Evolutionary conservation across 2,329 filamentous ascomycete species (phyloP), one percentile per base, ranked within the genome.

Genomic region (Diaporthe eres): DNA sequence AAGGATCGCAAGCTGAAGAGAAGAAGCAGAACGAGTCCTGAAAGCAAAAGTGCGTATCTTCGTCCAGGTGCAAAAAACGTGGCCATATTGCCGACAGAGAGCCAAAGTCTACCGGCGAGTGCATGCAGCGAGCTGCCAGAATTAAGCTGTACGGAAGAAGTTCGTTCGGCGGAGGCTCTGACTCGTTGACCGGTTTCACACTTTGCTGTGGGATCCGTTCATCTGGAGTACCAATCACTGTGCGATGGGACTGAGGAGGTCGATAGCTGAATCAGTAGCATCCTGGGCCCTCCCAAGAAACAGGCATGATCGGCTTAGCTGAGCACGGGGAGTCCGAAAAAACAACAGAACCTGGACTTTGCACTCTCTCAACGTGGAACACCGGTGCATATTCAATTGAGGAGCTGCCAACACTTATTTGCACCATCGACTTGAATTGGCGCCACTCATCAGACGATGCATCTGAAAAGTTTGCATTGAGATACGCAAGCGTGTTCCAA

Each of bases 111-210:
- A 25, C 44, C 10, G 22, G 47, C 8, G 22, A 15, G 44, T 31
- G 60, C 39, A 13, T 22, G 15, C 19, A 25, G 28, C 22, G 19
- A 68, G 63, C 44, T 37, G 19, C 63, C 63, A 37, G 63, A 68
- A 51, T 37, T 3, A n/a, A 51, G 22, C 28, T 37, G 44, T 13
- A 25, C 17, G 22, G 42, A 13, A 68, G 49, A n/a, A 34, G 19
- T 5, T 39, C 63, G 42, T 9, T 10, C 5, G 13, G 12, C 1
- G 44, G 22, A 51, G 63, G 28, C 22, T 17, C 63, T 68, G 63
- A 68, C 63, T 68, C 63, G 44, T 37, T 37, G 19, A 25, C 28
- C 63, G 28, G 28, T 68, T 53, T 53, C 44, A 68, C 15, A 68
- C 63, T 51, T 68, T 68, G 19, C 44, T 68, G 63, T 6, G 6